Evolutionary conservation across 2,329 filamentous ascomycete genomes (phyloP).

Genomic region (Penicillium sp.): DNA sequence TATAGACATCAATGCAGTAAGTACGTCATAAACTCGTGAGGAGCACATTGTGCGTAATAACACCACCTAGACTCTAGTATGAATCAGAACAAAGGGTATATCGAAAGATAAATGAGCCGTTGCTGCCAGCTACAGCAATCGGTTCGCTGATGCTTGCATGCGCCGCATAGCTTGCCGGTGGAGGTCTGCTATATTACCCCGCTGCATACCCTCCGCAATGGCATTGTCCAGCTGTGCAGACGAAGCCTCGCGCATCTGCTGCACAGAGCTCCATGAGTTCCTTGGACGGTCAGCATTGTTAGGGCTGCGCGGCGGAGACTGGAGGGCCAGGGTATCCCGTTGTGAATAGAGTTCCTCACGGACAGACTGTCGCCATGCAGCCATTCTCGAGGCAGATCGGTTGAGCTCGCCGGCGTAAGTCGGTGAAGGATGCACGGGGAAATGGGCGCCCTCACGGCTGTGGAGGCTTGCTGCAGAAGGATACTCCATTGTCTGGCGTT

Average conservation of each 20-base stretch:
- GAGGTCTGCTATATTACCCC: constrained; percentile 67
- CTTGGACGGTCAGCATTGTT: constrained; percentile 57
- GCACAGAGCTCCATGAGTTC: constrained; percentile 57
- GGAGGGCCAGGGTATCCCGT: constrained; percentile 28
- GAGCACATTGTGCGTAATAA: not conserved
- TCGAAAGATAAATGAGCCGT: constrained; percentile 1
- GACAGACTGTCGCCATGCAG: constrained; percentile 64
- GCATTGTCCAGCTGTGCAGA: constrained; percentile 58
- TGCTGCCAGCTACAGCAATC: constrained; percentile 20
- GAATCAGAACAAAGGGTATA: constrained; percentile 15
- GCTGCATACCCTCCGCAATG: constrained; percentile 73
- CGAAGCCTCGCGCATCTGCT: constrained; percentile 56
- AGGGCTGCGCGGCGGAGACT: constrained; percentile 30
- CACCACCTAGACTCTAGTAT: not conserved
- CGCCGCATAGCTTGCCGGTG: constrained; percentile 75
- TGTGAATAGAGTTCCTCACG: constrained; percentile 56
- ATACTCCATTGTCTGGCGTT: constrained; percentile 48
- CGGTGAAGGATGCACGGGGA: constrained; percentile 10
- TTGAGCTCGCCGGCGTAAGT: constrained; percentile 11
- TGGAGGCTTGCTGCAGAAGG: constrained; percentile 53
- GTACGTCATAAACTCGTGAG: constrained; percentile 3
- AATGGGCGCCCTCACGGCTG: constrained; percentile 8
- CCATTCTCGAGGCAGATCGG: constrained; percentile 54
- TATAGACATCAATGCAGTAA: constrained; percentile 5
- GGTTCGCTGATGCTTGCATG: constrained; percentile 65